phyloP scores from a whole-genome alignment of 2,329 filamentous ascomycete genomes.

The Trichoderma semiorbis region DNA sequence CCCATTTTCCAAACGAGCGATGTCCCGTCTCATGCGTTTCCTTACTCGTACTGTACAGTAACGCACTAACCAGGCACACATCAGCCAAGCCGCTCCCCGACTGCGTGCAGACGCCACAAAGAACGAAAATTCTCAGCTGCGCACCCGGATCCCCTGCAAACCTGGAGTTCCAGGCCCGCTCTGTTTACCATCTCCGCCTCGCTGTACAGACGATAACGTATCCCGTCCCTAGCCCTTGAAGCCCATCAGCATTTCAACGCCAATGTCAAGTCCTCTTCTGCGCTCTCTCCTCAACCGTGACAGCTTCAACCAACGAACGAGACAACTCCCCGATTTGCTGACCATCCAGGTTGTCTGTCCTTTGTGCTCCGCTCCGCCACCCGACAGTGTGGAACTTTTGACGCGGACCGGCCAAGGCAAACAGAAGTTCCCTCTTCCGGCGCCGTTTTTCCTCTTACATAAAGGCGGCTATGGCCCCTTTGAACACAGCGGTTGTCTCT shows the following conservation, averaged over 20 bases:
- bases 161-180: neutral
- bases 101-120: neutral
- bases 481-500: neutral
- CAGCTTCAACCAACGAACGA: neutral
- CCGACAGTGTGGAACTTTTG: slow-evolving; percentile 19
- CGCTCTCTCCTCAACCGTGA: neutral
- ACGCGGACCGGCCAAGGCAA: slow-evolving; percentile 3
- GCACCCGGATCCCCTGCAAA: neutral
- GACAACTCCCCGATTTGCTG: neutral
- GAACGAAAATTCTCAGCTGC: neutral
- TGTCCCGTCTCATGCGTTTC: neutral
- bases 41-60: neutral
- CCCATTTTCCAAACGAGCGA: neutral
- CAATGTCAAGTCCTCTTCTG: neutral
- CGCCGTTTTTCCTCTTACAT: neutral
- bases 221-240: neutral
- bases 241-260: neutral
- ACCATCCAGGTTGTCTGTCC: neutral
- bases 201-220: neutral
- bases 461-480: neutral
- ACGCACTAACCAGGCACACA: neutral
- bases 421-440: slow-evolving; percentile 17
- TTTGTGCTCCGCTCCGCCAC: slow-evolving; percentile 18
- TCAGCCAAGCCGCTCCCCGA: neutral
- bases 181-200: neutral